Evolutionary conservation across 1,284 basidiomycete species (phyloP).

Genomic region (Wolfiporia cocos): DNA sequence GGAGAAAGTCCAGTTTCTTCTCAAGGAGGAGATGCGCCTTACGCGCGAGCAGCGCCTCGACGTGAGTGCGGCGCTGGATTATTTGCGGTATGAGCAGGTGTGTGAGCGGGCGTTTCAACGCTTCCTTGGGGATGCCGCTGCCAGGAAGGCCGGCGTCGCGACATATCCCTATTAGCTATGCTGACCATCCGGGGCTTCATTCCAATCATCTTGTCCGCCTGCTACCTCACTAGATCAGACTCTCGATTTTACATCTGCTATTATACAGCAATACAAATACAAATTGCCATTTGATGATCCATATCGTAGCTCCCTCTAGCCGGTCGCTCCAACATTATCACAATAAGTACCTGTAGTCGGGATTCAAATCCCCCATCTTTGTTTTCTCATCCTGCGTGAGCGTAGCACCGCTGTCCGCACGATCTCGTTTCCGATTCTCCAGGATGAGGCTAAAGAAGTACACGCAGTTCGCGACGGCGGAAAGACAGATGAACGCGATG

Average conservation of each 20-base stretch:
- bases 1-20: not conserved
- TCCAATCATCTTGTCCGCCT: no score
- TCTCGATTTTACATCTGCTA: no score
- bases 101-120: no score
- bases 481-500: slow-evolving; percentile 23
- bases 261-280: no score
- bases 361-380: slow-evolving; percentile 23
- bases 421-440: slow-evolving; percentile 22
- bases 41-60: not conserved
- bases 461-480: slow-evolving; percentile 17
- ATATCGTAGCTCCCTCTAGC: no score
- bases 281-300: no score
- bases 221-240: no score
- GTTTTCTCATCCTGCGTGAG: slow-evolving; percentile 23
- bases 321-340: no score
- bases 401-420: slow-evolving; percentile 11
- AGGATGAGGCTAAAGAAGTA: slow-evolving; percentile 21
- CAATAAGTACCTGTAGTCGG: slow-evolving; percentile 21
- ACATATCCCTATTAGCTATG: no score
- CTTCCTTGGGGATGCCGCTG: no score
- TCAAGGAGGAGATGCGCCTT: not conserved
- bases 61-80: not conserved
- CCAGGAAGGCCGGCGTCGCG: no score
- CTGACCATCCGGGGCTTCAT: no score
- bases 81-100: not conserved